phyloP scores from a whole-genome alignment of 345 rosid genomes.

The Populus euphratica region DNA sequence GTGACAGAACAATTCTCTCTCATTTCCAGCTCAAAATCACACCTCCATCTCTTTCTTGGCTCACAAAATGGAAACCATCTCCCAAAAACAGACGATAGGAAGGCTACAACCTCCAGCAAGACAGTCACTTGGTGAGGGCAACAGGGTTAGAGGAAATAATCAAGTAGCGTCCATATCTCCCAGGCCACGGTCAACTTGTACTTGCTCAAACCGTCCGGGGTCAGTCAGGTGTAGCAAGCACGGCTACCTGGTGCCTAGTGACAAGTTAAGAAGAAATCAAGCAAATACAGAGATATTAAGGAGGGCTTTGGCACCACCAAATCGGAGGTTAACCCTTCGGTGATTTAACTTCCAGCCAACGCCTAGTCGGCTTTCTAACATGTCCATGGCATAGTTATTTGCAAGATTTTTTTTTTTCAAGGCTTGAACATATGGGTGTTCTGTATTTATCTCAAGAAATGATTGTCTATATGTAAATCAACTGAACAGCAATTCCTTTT shows the following conservation, averaged over 20 bases:
- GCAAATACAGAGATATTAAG: constrained; percentile 33
- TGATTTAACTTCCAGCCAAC: constrained; percentile 44
- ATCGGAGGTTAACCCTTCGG: constrained; percentile 26
- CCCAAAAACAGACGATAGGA: background rate
- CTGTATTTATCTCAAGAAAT: background rate
- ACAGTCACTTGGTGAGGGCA: background rate
- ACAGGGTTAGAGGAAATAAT: constrained; percentile 2
- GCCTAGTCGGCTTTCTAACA: constrained; percentile 41
- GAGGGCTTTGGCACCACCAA: constrained; percentile 35
- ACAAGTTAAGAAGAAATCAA: constrained; percentile 15
- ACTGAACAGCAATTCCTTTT: background rate
- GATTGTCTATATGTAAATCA: background rate
- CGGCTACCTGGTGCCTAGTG: constrained; percentile 30
- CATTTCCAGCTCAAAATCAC: background rate
- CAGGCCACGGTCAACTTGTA: constrained; percentile 8
- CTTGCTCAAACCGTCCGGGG: constrained; percentile 31
- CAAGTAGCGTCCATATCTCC: background rate
- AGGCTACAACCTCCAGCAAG: background rate
- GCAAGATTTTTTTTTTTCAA: background rate
- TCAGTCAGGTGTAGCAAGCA: constrained; percentile 31
- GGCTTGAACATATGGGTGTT: background rate
- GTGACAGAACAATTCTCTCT: background rate
- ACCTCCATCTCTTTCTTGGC: background rate
- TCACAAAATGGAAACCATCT: constrained; percentile 6
- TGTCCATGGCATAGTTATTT: constrained; percentile 32